Conservation (phyloP, 805 yeast genomes). For the Candida namnaoensis region DNA sequence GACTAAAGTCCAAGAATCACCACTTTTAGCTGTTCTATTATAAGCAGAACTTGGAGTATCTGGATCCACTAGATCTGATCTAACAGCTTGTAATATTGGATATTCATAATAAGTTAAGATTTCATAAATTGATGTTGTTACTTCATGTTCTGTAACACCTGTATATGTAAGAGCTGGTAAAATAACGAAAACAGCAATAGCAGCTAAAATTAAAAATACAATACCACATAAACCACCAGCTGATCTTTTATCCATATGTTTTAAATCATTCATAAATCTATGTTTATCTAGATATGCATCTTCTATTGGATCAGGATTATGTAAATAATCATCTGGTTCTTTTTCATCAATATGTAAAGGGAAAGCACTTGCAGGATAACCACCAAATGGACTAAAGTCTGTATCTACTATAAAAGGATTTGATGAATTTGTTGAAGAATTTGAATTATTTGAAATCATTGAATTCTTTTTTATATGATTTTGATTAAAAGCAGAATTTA, state of each 20-base stretch:
- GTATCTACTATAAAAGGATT: slow-evolving; percentile 42
- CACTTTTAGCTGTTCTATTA: slow-evolving; percentile 26
- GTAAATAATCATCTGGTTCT: slow-evolving; percentile 91
- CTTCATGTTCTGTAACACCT: slow-evolving; percentile 39
- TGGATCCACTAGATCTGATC: slow-evolving; percentile 56
- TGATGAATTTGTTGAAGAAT: slow-evolving; percentile 15
- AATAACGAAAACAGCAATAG: slow-evolving; percentile 60
- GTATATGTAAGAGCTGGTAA: slow-evolving; percentile 81
- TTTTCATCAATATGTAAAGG: slow-evolving; percentile 89
- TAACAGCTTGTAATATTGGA: slow-evolving; percentile 46
- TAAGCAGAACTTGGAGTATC: slow-evolving; percentile 53
- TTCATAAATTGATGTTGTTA: slow-evolving; percentile 20
- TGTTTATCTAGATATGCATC: slow-evolving; percentile 81
- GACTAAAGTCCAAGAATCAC: slow-evolving; percentile 31
- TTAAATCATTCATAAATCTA: slow-evolving; percentile 55
- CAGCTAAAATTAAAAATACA: slow-evolving; percentile 48
- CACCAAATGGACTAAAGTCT: slow-evolving; percentile 89
- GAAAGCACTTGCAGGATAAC: slow-evolving; percentile 88
- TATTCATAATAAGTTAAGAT: slow-evolving; percentile 47
- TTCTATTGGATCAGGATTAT: slow-evolving; percentile 91
- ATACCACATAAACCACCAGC: slow-evolving; percentile 56
- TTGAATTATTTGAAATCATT: slow-evolving; percentile 6
- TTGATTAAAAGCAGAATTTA: slow-evolving; percentile 22
- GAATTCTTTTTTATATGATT: slow-evolving; percentile 10
- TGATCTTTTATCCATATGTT: slow-evolving; percentile 56